A percentile compares a stretch with the other conserved stretches of the same genome.
These are phyloP conservation scores for Chytriomyces confervae DNA, from an alignment of 192 early-diverging fungal species.

Conservation along the genomic window DNA sequence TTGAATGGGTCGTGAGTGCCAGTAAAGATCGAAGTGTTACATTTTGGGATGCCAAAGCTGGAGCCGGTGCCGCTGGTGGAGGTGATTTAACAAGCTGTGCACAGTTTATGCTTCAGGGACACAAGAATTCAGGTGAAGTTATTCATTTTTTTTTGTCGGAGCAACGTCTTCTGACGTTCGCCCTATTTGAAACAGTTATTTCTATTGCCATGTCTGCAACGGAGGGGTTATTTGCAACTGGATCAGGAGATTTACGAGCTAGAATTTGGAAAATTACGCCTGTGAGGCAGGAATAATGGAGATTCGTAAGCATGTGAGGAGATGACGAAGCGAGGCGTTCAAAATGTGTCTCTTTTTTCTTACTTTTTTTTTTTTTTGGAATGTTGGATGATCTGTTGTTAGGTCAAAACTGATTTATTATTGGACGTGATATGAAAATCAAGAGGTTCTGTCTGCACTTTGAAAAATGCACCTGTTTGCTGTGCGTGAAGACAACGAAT, in stretches of 20 bases:
- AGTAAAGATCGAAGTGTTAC: constrained; percentile 93
- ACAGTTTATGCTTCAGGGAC: constrained; percentile 78
- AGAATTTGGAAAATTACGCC: constrained; percentile 77
- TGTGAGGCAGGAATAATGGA: constrained; percentile 2
- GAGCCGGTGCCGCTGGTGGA: constrained; percentile 49
- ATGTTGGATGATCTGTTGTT: no score
- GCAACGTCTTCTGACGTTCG: not conserved
- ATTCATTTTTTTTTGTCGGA: constrained; percentile 1
- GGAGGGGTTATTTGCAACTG: constrained; percentile 92
- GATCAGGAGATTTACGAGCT: constrained; percentile 90
- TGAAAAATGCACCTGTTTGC: no score
- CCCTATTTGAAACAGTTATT: constrained; percentile 69
- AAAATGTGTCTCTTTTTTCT: no score
- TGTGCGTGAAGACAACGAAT: no score
- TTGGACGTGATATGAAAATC: no score
- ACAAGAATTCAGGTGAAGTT: constrained; percentile 89
- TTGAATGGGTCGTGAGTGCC: constrained; percentile 89
- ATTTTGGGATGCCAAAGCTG: constrained; percentile 87
- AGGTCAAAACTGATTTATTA: no score
- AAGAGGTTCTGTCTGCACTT: no score
- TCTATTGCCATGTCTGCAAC: constrained; percentile 83
- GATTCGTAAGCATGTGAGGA: not conserved
- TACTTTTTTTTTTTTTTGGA: no score
- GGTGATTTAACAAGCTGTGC: constrained; percentile 32
- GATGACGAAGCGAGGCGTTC: no score